phyloP scores from a whole-genome alignment of 306 rosid species.

The Vachellia collinsii region DNA sequence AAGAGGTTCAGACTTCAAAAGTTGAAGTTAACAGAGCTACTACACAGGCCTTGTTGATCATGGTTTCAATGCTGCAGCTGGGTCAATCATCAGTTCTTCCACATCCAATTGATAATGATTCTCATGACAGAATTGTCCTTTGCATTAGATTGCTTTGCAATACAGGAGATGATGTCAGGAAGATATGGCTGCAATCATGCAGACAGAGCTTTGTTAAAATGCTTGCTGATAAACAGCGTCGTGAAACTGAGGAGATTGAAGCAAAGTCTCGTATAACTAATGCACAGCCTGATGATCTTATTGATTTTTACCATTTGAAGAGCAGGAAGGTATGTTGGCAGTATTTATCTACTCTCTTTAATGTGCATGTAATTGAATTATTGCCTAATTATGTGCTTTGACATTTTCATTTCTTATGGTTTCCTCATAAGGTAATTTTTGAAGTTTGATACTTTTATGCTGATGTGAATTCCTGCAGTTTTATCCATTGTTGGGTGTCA shows the following conservation, averaged over 20 bases:
- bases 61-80: conserved; percentile 90
- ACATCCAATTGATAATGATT: conserved; percentile 91
- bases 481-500: conserved; percentile 19
- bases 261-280: conserved; percentile 85
- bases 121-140: conserved; percentile 81
- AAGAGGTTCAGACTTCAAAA: conserved; percentile 89
- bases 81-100: conserved; percentile 86
- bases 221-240: conserved; percentile 92
- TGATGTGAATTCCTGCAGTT: conserved; percentile 10
- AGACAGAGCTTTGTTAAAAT: conserved; percentile 91
- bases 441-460: conserved; percentile 4
- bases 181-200: conserved; percentile 89
- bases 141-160: conserved; percentile 81
- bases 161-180: conserved; percentile 75
- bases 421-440: conserved; percentile 6
- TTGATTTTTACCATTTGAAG: conserved; percentile 96
- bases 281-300: conserved; percentile 98
- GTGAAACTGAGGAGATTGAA: conserved; percentile 82
- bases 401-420: conserved; percentile 27
- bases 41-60: conserved; percentile 69
- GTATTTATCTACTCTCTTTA: conserved; percentile 28
- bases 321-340: conserved; percentile 80
- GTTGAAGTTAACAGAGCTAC: conserved; percentile 79
- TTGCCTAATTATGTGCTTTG: conserved; percentile 14
- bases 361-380: not conserved